Conservation (phyloP, 1,139 yeast genomes). For the Yamadazyma dushanensis region DNA sequence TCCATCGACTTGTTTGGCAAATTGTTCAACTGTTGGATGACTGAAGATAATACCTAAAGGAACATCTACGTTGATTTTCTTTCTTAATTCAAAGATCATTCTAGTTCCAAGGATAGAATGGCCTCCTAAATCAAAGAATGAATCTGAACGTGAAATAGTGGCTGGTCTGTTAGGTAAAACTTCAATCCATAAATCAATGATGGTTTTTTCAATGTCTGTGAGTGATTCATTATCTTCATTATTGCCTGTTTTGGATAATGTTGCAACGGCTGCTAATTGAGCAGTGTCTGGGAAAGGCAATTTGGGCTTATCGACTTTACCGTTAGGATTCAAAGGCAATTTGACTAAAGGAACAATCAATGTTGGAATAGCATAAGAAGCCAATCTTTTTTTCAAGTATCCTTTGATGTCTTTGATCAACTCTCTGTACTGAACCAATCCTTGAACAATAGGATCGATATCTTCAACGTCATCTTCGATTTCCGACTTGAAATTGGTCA, state of each 20-base stretch:
- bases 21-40: conserved; percentile 78
- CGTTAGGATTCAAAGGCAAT: conserved; percentile 95
- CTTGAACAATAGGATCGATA: conserved; percentile 71
- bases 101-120: conserved; percentile 96
- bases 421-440: conserved; percentile 73
- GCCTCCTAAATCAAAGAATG: conserved; percentile 97
- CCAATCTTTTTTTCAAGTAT: conserved; percentile 84
- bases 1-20: conserved; percentile 71
- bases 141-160: conserved; percentile 71
- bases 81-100: conserved; percentile 91
- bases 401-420: conserved; percentile 78
- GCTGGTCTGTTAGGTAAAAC: conserved; percentile 87
- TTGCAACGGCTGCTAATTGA: conserved; percentile 71
- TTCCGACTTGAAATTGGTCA: conserved; percentile 50
- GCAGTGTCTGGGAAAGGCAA: conserved; percentile 92
- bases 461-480: conserved; percentile 27
- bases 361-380: conserved; percentile 91
- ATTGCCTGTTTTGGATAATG: conserved; percentile 34
- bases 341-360: conserved; percentile 82
- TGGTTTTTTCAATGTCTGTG: conserved; percentile 59
- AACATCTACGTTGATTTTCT: conserved; percentile 71
- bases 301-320: conserved; percentile 97
- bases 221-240: conserved; percentile 38
- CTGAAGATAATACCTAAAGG: conserved; percentile 91
- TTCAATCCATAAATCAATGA: conserved; percentile 81